phyloP scores from a whole-genome alignment of 495 filamentous ascomycete genomes.

The Daldinia loculata region DNA sequence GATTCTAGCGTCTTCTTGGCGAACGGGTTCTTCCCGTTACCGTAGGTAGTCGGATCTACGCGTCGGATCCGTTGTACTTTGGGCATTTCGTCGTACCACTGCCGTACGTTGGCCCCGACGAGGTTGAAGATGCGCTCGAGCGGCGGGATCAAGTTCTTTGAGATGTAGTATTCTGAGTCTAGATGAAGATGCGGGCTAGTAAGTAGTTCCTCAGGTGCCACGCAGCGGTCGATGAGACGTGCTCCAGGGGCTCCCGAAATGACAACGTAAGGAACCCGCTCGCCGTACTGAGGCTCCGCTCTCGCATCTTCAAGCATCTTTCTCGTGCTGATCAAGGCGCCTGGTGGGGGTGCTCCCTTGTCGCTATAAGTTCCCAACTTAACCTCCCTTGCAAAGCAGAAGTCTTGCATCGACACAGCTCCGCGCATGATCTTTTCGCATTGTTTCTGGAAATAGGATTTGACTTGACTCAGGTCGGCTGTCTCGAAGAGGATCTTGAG shows the following conservation, averaged over 20 bases:
- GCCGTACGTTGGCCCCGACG: constrained; percentile 88
- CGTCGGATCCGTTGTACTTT: constrained; percentile 79
- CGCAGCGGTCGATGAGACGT: constrained; percentile 86
- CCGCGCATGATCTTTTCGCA: constrained; percentile 94
- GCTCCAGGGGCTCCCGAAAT: constrained; percentile 87
- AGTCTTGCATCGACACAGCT: constrained; percentile 89
- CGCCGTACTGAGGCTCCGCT: constrained; percentile 92
- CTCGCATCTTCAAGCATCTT: constrained; percentile 87
- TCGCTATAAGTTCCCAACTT: constrained; percentile 90
- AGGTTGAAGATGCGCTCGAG: constrained; percentile 97
- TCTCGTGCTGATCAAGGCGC: constrained; percentile 83
- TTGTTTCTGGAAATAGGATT: constrained; percentile 88
- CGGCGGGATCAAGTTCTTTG: constrained; percentile 93
- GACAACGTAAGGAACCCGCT: constrained; percentile 94
- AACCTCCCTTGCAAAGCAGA: constrained; percentile 92
- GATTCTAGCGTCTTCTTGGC: constrained; percentile 78
- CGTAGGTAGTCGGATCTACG: constrained; percentile 52
- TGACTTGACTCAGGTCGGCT: constrained; percentile 87
- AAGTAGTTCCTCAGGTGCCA: constrained; percentile 85
- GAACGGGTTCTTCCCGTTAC: constrained; percentile 43
- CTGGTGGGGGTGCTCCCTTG: constrained; percentile 77
- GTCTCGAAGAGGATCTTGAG: constrained; percentile 87
- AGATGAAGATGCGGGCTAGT: constrained; percentile 77
- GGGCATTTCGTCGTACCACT: constrained; percentile 98
- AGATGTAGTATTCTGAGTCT: constrained; percentile 97